Conservation (phyloP, 352 stramenopile genomes). For the Pythium oligandrum region DNA sequence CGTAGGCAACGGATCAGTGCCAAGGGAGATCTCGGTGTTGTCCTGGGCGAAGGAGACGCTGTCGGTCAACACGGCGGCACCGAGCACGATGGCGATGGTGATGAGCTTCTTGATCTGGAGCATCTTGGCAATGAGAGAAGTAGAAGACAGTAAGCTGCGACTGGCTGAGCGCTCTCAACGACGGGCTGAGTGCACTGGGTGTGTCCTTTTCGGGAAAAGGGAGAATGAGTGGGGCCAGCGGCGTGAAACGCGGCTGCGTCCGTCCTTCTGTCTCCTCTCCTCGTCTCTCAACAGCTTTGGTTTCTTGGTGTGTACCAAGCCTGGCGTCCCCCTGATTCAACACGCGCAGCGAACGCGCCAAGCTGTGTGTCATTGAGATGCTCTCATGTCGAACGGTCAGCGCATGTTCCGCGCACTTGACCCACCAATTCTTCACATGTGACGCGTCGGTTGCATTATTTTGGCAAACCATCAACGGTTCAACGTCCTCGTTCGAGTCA, state of each 20-base stretch:
- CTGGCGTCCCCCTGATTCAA: not conserved
- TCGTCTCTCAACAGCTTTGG: not conserved
- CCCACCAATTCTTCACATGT: too few species aligned
- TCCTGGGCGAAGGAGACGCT: not conserved
- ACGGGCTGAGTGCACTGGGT: not conserved
- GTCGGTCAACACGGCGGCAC: not conserved
- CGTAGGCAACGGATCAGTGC: too few species aligned
- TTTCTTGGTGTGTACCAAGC: not conserved
- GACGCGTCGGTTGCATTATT: too few species aligned
- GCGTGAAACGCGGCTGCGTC: too few species aligned
- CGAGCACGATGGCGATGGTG: not conserved
- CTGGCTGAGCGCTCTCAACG: too few species aligned
- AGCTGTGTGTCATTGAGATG: not conserved
- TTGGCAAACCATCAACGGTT: too few species aligned
- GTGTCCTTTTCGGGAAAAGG: slow-evolving; percentile 21
- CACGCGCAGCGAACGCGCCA: not conserved
- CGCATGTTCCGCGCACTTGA: not conserved
- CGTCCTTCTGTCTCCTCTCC: not conserved
- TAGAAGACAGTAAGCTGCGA: not conserved
- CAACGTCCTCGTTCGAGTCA: too few species aligned
- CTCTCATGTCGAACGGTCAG: not conserved
- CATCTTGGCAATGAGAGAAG: slow-evolving; percentile 5
- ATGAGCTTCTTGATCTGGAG: slow-evolving; percentile 20
- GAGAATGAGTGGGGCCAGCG: slow-evolving; percentile 8
- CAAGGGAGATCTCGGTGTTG: not conserved